Percentiles rank a stretch among this genome's conserved stretches.
These are phyloP conservation scores for Chaetomium sp. DNA, from an alignment of 2,329 filamentous ascomycete species.

Conservation along the genomic window DNA sequence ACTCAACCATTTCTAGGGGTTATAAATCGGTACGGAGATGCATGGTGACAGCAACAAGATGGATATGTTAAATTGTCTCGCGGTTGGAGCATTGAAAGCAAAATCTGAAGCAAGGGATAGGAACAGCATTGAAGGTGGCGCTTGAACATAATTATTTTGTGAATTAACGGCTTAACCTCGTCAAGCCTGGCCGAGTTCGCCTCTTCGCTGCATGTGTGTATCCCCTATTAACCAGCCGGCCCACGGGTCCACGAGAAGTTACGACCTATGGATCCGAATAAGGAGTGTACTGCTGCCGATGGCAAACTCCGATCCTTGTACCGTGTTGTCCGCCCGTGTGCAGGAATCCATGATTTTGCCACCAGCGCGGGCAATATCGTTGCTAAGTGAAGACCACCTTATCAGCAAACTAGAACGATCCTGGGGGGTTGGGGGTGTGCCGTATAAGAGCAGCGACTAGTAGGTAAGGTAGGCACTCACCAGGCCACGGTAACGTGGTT, in stretches of 20 bases:
- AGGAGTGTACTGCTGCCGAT: not conserved
- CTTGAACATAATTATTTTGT: too few relatives aligned
- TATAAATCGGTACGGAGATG: not conserved
- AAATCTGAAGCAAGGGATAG: too few relatives aligned
- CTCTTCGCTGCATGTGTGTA: not conserved
- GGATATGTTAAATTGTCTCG: too few relatives aligned
- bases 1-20: not conserved
- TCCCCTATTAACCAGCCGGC: not conserved
- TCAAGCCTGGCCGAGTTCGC: not conserved
- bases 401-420: not conserved
- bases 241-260: not conserved
- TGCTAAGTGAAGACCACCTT: not conserved
- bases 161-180: not conserved
- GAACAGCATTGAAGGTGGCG: too few relatives aligned
- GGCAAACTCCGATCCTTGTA: not conserved
- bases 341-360: slow-evolving; percentile 2
- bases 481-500: not conserved
- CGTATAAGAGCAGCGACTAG: not conserved
- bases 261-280: not conserved
- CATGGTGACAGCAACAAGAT: too few relatives aligned
- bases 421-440: too few relatives aligned
- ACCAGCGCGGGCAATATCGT: slow-evolving; percentile 3
- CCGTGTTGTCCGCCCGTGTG: not conserved
- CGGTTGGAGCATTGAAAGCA: too few relatives aligned
- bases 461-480: not conserved